Evolutionary conservation across 768 basidiomycete genomes (phyloP).

Genomic region (Calocybe cyanea): DNA sequence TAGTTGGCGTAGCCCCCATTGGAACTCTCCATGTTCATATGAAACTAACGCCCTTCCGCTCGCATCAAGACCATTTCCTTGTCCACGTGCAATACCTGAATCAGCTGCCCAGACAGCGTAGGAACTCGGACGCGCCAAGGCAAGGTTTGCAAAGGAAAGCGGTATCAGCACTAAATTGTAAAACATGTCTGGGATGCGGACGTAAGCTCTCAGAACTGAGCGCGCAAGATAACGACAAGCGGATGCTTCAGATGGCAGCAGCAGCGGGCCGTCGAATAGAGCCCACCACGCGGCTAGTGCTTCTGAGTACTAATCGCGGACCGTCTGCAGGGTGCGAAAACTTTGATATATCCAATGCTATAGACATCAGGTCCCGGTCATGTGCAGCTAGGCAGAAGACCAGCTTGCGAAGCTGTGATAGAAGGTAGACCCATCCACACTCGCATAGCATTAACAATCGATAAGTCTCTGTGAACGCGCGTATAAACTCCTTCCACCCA

Average conservation of each 20-base stretch:
- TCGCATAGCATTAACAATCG: constrained; percentile 7
- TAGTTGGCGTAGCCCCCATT: constrained; percentile 35
- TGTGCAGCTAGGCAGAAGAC: not conserved
- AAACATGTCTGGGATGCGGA: not conserved
- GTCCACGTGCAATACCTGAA: constrained; percentile 38
- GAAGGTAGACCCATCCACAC: constrained; percentile 4
- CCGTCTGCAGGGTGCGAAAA: not conserved
- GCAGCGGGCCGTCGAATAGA: constrained; percentile 8
- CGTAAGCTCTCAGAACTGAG: not conserved
- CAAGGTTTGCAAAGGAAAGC: constrained; percentile 5
- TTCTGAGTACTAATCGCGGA: constrained; percentile 6
- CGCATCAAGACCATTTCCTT: constrained; percentile 38
- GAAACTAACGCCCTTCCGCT: constrained; percentile 31
- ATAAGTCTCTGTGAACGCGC: constrained; percentile 4
- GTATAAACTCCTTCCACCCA: constrained; percentile 6
- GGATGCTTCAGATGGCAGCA: constrained; percentile 5
- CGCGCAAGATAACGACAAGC: not conserved
- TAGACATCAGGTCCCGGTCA: not conserved
- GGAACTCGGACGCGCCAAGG: constrained; percentile 28
- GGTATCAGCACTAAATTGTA: not conserved
- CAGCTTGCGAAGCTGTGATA: constrained; percentile 2
- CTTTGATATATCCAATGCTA: constrained; percentile 1
- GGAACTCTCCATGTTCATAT: constrained; percentile 37
- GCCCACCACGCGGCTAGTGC: not conserved
- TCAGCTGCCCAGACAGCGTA: constrained; percentile 45